These are phyloP conservation scores for Beauveria sp. DNA, from an alignment of 2,329 filamentous ascomycete genomes.

Conservation along the genomic window DNA sequence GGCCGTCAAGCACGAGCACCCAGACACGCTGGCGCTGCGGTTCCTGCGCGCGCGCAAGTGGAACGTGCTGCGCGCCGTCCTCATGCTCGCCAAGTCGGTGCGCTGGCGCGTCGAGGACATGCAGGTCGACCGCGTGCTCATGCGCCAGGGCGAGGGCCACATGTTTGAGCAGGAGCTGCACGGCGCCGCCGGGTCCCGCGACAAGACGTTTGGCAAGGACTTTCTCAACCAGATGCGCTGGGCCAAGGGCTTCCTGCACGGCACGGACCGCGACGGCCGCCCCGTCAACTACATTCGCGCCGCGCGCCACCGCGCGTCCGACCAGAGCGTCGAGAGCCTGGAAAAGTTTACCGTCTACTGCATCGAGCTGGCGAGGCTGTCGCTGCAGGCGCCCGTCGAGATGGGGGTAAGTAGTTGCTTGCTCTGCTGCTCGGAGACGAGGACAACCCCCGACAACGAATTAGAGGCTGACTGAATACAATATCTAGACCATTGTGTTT, in stretches of 20 bases:
- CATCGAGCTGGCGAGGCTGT: slow-evolving; percentile 77
- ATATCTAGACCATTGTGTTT: slow-evolving; percentile 39
- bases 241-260: slow-evolving; percentile 83
- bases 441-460: too few species aligned
- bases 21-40: slow-evolving; percentile 68
- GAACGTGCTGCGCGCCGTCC: slow-evolving; percentile 78
- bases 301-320: slow-evolving; percentile 65
- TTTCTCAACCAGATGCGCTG: slow-evolving; percentile 72
- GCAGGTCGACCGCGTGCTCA: slow-evolving; percentile 77
- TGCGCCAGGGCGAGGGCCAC: slow-evolving; percentile 59
- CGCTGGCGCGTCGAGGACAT: slow-evolving; percentile 74
- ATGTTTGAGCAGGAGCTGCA: slow-evolving; percentile 49
- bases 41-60: slow-evolving; percentile 79
- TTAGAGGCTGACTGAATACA: too few species aligned
- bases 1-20: slow-evolving; percentile 86
- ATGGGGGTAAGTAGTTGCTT: slow-evolving; percentile 60
- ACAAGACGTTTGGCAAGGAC: slow-evolving; percentile 59
- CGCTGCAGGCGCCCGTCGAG: slow-evolving; percentile 67
- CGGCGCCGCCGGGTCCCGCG: slow-evolving; percentile 37
- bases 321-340: slow-evolving; percentile 67
- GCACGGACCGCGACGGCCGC: slow-evolving; percentile 66
- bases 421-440: not conserved
- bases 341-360: slow-evolving; percentile 80
- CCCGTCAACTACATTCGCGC: slow-evolving; percentile 77
- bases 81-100: slow-evolving; percentile 87